Base-by-base conservation (phyloP, 768 basidiomycete genomes). In the Lentinula sp. region DNA sequence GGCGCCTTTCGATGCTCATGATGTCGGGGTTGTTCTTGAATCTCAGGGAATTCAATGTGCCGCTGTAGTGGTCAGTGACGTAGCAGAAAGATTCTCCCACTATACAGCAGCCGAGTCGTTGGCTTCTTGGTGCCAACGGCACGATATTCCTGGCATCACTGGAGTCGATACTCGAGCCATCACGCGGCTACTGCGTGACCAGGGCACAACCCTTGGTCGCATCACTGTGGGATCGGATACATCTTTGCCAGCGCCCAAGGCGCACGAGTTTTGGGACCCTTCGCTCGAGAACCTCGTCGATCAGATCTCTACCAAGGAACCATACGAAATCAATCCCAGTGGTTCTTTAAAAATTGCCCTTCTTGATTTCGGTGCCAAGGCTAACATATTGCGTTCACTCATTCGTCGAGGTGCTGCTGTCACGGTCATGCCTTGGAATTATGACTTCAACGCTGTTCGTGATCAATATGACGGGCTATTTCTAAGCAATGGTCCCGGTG, bases 111-210 rank as follows among this genome's bases (percentile, higher is more conserved):
- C 95, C 50, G 96, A 99, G 76, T 93, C 91, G 8, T 81, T 99
- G 35, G 84, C 91, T 54, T 83, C 90, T 28, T 99, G 97, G 97
- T 99, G 97, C 75, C 80, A 85, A 62, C 90, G 95, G 33, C 80
- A 95, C 69, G 83, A 86, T 64, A 82, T 99, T 16, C 97, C 97
- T 37, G 97, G 90, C 57, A 90, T 98, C 67, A 95, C 95, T 4
- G 96, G 95, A 33, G 94, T 98, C 64, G 97, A 98, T 71, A 99
- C 97, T 35, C 93, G 96, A 59, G 97, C 97, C 16, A 91, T 99
- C 70, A 99, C 97, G 10, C 82, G 83, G 28, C 81, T 99, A 4
- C 82, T 99, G 51, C 93, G 97, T 66, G 94, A 98, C 70, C 95
- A 98, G 67, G 97, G 97, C 45, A 98, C 96, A 10, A 99, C 96